phyloP scores from a whole-genome alignment of 805 yeast species.

The Pichia pseudocactophila region DNA sequence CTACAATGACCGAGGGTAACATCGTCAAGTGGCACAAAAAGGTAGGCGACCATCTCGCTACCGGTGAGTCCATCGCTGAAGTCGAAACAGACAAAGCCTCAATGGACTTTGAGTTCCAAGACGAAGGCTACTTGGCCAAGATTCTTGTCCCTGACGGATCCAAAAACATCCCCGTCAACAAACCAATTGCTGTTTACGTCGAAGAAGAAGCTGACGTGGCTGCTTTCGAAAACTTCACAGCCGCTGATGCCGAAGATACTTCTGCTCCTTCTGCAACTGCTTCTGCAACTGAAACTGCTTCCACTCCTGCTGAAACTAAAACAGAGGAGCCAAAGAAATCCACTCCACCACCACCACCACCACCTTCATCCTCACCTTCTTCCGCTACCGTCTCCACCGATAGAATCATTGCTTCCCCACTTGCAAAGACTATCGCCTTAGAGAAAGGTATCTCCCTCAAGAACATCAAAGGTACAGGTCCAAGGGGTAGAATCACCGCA shows the following conservation, averaged over 20 bases:
- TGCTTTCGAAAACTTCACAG: conserved; percentile 81
- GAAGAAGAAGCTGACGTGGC: conserved; percentile 77
- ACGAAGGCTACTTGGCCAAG: conserved; percentile 88
- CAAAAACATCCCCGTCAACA: conserved; percentile 85
- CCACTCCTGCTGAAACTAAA: not conserved
- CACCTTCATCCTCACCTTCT: conserved; percentile 26
- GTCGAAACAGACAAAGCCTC: conserved; percentile 97
- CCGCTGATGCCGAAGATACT: conserved; percentile 62
- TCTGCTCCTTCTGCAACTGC: conserved; percentile 37
- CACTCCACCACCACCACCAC: not conserved
- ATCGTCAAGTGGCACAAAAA: conserved; percentile 83
- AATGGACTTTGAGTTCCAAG: conserved; percentile 98
- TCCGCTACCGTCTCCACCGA: conserved; percentile 37
- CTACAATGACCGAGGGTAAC: conserved; percentile 97
- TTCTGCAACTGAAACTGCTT: conserved; percentile 15
- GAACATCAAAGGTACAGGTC: conserved; percentile 86
- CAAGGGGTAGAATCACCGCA: conserved; percentile 88
- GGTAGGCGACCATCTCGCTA: conserved; percentile 78
- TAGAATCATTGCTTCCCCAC: conserved; percentile 88
- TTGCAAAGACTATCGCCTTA: conserved; percentile 87
- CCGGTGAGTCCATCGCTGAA: conserved; percentile 95
- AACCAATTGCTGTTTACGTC: conserved; percentile 94
- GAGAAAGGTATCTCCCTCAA: conserved; percentile 86
- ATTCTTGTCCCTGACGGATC: conserved; percentile 76
- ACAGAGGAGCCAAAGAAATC: not conserved